Conservation (phyloP, 208 protist genomes). For the Tritrichomonas foetus region DNA sequence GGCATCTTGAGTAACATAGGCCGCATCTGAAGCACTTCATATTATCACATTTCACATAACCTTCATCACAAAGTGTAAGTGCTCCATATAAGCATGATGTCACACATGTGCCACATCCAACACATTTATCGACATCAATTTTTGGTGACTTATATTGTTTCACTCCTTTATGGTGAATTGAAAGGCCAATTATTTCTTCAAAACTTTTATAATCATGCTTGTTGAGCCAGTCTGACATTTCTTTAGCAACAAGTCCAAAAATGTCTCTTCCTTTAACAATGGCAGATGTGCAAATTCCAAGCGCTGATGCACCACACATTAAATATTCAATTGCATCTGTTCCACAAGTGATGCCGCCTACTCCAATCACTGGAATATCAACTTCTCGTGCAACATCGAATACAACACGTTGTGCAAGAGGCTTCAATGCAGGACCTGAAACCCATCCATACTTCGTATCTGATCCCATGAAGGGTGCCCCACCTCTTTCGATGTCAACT, state of each 20-base stretch:
- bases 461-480: not conserved
- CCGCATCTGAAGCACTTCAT: slow-evolving; percentile 5
- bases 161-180: not conserved
- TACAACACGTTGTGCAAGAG: not conserved
- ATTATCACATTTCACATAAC: not conserved
- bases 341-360: not conserved
- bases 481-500: not conserved
- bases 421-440: not conserved
- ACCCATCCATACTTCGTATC: not conserved
- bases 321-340: slow-evolving; percentile 31
- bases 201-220: not conserved
- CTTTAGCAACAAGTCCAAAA: not conserved
- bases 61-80: not conserved
- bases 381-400: not conserved
- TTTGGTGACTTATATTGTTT: not conserved
- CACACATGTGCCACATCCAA: not conserved
- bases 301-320: not conserved
- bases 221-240: slow-evolving; percentile 3
- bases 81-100: not conserved
- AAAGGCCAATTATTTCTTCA: not conserved
- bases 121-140: not conserved
- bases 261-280: not conserved
- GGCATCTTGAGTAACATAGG: slow-evolving; percentile 1
- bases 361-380: not conserved
- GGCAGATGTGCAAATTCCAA: slow-evolving; percentile 21